phyloP scores from a whole-genome alignment of 179 eudicot genomes.

The Actinidia chinensis region DNA sequence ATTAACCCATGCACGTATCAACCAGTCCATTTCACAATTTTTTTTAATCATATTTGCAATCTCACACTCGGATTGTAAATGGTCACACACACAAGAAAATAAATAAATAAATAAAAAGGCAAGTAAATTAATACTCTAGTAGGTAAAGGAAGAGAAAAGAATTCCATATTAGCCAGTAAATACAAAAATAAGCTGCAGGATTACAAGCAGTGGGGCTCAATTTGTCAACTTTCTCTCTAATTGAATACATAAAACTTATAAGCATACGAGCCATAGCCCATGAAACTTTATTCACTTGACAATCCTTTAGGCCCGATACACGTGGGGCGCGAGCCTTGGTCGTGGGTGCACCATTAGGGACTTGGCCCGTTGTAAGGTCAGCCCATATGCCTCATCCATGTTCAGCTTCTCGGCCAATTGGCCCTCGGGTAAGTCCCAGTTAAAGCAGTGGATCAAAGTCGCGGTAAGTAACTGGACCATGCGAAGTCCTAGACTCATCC shows the following conservation, averaged over 20 bases:
- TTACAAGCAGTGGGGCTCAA: background rate
- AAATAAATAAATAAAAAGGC: too few relatives aligned
- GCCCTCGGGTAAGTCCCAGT: constrained; percentile 59
- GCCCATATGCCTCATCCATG: constrained; percentile 91
- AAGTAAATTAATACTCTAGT: too few relatives aligned
- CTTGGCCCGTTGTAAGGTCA: constrained; percentile 68
- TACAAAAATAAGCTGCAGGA: background rate
- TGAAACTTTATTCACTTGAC: background rate
- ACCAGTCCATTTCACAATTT: too few relatives aligned
- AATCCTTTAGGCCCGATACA: constrained; percentile 19
- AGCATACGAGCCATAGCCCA: too few relatives aligned
- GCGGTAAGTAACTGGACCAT: constrained; percentile 84
- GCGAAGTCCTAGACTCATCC: constrained; percentile 75
- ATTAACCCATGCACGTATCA: too few relatives aligned
- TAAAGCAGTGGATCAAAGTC: constrained; percentile 57
- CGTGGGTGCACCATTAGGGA: constrained; percentile 64
- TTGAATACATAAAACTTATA: too few relatives aligned
- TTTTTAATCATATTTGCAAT: too few relatives aligned
- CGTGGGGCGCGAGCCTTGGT: constrained; percentile 42
- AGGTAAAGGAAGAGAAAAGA: too few relatives aligned
- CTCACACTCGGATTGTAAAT: too few relatives aligned
- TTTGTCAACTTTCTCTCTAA: background rate
- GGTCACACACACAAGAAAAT: too few relatives aligned
- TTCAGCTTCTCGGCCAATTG: constrained; percentile 44
- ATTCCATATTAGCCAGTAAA: background rate